A percentile compares a stretch with the other conserved stretches of the same genome.
phyloP scores from a whole-genome alignment of 208 protist genomes.

The Wallacemonas sp. region DNA sequence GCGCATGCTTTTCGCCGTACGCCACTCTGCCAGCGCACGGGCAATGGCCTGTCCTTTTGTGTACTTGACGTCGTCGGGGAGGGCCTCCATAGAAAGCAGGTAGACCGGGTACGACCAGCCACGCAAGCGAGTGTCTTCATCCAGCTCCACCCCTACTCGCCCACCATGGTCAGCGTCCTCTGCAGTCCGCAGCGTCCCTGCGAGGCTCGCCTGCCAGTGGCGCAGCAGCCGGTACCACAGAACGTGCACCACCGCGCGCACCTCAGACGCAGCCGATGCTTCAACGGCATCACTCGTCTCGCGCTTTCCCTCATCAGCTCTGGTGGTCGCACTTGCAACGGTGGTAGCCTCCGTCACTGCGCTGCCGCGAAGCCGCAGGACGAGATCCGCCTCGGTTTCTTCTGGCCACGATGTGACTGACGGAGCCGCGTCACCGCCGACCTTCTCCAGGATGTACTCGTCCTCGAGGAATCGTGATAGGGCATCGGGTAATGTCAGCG shows the following conservation, averaged over 20 bases:
- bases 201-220: conserved; percentile 32
- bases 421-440: neutral
- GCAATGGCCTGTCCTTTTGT: conserved; percentile 28
- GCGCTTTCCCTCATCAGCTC: neutral
- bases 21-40: conserved; percentile 37
- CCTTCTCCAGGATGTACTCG: conserved; percentile 1
- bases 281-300: too few relatives aligned
- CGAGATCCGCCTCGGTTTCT: neutral
- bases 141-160: neutral
- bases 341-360: neutral
- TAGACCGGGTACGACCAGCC: conserved; percentile 60
- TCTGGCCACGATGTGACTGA: neutral
- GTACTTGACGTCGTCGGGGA: conserved; percentile 34
- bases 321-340: neutral
- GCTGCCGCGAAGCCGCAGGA: neutral
- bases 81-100: conserved; percentile 29
- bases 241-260: conserved; percentile 19
- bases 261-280: neutral
- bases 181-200: neutral
- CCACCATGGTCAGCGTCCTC: neutral
- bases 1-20: conserved; percentile 28
- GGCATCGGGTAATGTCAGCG: neutral
- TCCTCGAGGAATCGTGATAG: neutral
- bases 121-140: neutral
- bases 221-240: conserved; percentile 46